These are phyloP conservation scores for Candida lessepsii DNA, from an alignment of 805 yeast genomes.

Conservation along the genomic window DNA sequence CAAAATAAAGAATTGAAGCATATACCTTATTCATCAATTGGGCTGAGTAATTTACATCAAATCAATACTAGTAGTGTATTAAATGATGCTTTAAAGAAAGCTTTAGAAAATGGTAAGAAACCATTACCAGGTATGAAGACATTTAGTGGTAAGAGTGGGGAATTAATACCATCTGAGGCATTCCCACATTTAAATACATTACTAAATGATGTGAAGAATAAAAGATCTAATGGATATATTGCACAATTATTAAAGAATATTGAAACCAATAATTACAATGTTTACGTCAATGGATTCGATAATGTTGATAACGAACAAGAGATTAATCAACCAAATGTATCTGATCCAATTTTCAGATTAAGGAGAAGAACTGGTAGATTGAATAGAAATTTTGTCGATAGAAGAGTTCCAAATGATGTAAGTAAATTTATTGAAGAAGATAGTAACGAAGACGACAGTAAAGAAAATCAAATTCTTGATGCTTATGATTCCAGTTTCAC, in stretches of 20 bases:
- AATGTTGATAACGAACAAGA: conserved; percentile 7
- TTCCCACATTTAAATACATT: conserved; percentile 49
- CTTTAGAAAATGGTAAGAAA: conserved; percentile 44
- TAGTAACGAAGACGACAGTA: conserved; percentile 17
- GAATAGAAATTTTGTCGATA: conserved; percentile 70
- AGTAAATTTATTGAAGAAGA: conserved; percentile 32
- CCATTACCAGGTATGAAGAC: conserved; percentile 45
- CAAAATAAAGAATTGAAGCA: conserved; percentile 53
- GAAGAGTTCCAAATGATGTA: conserved; percentile 50
- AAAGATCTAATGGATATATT: conserved; percentile 31
- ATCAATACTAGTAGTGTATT: conserved; percentile 59
- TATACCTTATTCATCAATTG: conserved; percentile 77
- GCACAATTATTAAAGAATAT: conserved; percentile 40
- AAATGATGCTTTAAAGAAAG: conserved; percentile 38
- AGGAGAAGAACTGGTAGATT: conserved; percentile 76
- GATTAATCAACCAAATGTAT: conserved; percentile 28
- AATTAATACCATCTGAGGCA: conserved; percentile 45
- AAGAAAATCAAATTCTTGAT: conserved; percentile 21
- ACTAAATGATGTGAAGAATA: conserved; percentile 25
- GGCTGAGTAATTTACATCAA: conserved; percentile 63
- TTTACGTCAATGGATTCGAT: conserved; percentile 40
- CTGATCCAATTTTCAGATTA: conserved; percentile 56
- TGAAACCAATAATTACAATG: conserved; percentile 37
- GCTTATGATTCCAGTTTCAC: conserved; percentile 51
- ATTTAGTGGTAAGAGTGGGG: conserved; percentile 52